These are phyloP conservation scores for Candida endomychidarum DNA, from an alignment of 805 yeast genomes.

Conservation along the genomic window DNA sequence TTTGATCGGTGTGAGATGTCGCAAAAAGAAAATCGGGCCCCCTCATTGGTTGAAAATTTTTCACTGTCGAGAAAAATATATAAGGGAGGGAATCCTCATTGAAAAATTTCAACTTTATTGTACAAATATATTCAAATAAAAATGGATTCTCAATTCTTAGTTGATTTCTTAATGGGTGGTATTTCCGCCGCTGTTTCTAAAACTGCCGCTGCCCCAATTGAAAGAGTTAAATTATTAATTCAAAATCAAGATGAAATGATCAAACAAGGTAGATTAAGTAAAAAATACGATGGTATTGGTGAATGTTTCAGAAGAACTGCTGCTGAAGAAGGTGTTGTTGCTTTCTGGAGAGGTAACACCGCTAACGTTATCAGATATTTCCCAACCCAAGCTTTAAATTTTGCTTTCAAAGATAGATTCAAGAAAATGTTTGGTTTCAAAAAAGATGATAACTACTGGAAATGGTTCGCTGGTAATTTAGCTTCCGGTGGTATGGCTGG, in stretches of 20 bases:
- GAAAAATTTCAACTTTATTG: constrained; percentile 14
- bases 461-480: constrained; percentile 96
- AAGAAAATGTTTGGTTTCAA: constrained; percentile 95
- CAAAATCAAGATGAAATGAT: constrained; percentile 98
- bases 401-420: constrained; percentile 97
- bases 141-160: constrained; percentile 17
- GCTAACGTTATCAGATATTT: constrained; percentile 98
- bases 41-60: constrained; percentile 15
- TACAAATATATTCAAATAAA: constrained; percentile 11
- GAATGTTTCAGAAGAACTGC: constrained; percentile 96
- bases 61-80: constrained; percentile 15
- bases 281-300: constrained; percentile 81
- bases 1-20: background rate
- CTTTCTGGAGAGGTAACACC: constrained; percentile 99
- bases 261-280: constrained; percentile 93
- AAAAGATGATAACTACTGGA: constrained; percentile 90
- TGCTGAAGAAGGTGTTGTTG: constrained; percentile 84
- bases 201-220: constrained; percentile 98
- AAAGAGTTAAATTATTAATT: constrained; percentile 93
- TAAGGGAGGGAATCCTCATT: constrained; percentile 12
- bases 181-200: constrained; percentile 98
- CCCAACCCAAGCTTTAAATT: constrained; percentile 99
- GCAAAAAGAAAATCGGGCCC: constrained; percentile 5
- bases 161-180: constrained; percentile 76
- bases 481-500: constrained; percentile 99